These are phyloP conservation scores for Camellia sinensis DNA, from an alignment of 148 eudicot species.

Conservation along the genomic window DNA sequence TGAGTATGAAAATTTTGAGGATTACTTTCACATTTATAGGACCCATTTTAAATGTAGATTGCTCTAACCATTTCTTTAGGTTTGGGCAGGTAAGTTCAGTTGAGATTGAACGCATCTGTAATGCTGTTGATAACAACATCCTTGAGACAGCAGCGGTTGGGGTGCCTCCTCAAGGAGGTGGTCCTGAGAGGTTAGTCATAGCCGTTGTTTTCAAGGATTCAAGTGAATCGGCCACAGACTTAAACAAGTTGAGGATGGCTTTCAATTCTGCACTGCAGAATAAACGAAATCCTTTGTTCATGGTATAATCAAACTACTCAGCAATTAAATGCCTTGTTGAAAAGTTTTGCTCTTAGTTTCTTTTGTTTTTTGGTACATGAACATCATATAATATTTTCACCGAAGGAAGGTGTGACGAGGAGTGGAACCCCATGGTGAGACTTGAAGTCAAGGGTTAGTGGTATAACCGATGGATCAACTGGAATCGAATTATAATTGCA, in stretches of 20 bases:
- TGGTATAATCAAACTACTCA: conserved; percentile 35
- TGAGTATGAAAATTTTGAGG: not conserved
- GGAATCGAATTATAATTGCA: no score
- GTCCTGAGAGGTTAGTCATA: conserved; percentile 82
- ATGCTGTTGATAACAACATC: conserved; percentile 46
- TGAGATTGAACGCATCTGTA: conserved; percentile 90
- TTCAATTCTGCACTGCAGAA: conserved; percentile 77
- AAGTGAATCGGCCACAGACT: conserved; percentile 26
- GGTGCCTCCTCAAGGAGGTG: conserved; percentile 76
- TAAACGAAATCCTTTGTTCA: conserved; percentile 82
- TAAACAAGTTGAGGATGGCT: conserved; percentile 45
- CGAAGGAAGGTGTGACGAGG: no score
- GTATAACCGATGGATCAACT: no score
- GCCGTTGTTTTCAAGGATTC: conserved; percentile 67
- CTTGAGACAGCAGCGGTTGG: conserved; percentile 95
- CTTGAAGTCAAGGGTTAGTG: no score
- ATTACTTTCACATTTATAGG: not conserved
- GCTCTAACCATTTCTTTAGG: not conserved
- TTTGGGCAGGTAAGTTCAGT: conserved; percentile 79
- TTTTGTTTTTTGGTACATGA: no score
- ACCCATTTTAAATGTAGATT: not conserved
- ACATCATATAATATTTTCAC: no score
- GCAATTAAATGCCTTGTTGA: not conserved
- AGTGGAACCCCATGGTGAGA: no score
- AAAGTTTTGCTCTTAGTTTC: not conserved